Evolutionary conservation across 805 yeast genomes (phyloP), one percentile per base, ranked within the genome.

Genomic region (Jamesozyma jinghongensis): DNA sequence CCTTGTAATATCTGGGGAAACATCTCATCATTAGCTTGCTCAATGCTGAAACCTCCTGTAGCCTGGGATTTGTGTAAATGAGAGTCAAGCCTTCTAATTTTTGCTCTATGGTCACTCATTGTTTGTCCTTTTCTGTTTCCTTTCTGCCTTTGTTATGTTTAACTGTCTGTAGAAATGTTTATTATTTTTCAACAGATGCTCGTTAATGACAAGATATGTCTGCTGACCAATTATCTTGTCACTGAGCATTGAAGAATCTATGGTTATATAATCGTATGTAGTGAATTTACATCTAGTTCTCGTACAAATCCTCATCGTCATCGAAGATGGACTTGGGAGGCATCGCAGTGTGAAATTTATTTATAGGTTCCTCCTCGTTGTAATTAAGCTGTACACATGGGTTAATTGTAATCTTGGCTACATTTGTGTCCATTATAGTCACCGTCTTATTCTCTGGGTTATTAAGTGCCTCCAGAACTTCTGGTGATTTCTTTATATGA

Each of bases 241-340:
- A n/a, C n/a, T n/a, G n/a, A n/a, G n/a, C n/a, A n/a, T 16, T 16
- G 14, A 8, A 7, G 14, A 8, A 31, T 16, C 33, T 8, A 16
- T 31, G 14, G 12, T 18, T 31, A 31, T 5, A 7, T 5, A 11
- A 14, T 16, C 16, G 17, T 31, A 31, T 18, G 7, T 16, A 19
- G 19, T 36, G 28, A 29, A 1, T 32, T 36, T 28, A 38, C 37
- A 5, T 36, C 13, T 28, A n/a, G 19, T 30, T 30, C 14, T 30
- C 33, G 12, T 14, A n/a, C 10, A 37, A 28, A n/a, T 44, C 45
- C 14, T 53, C 54, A 19, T 48, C 50, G 13, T 58, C 65, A 43
- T 62, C 68, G 45, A 67, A 67, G 3, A 63, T 55, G 5, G 69
- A 65, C 32, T 45, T 53, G 19, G 70, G 68, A 8, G 71, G 71